Percentiles rank a stretch among this genome's conserved stretches.
Evolutionary conservation across 495 filamentous ascomycete species (phyloP).

Genomic region (Corynascus novoguineensis): DNA sequence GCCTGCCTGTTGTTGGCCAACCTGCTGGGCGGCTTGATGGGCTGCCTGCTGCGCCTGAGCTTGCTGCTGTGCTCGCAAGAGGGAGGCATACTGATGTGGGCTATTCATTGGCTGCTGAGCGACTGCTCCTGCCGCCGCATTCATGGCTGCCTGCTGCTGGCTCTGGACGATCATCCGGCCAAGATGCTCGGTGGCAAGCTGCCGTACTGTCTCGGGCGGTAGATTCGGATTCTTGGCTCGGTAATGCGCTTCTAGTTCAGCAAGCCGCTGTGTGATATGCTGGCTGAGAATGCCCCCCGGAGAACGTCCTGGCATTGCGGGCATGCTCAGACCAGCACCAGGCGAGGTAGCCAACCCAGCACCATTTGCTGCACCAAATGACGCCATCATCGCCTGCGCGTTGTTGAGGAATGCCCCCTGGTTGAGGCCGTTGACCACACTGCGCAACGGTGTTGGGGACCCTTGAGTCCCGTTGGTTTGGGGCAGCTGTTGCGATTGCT

Average conservation of each 20-base stretch:
- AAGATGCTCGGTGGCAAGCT: slow-evolving; percentile 57
- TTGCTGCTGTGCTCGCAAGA: slow-evolving; percentile 65
- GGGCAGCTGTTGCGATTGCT: slow-evolving; percentile 28
- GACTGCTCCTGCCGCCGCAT: slow-evolving; percentile 36
- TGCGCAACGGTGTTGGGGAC: slow-evolving; percentile 40
- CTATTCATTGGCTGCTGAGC: slow-evolving; percentile 28
- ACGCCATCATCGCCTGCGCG: slow-evolving; percentile 43
- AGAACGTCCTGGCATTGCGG: slow-evolving; percentile 32
- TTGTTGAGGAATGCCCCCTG: slow-evolving; percentile 41
- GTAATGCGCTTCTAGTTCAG: slow-evolving; percentile 33
- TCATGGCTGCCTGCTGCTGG: slow-evolving; percentile 36
- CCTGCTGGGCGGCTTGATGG: slow-evolving; percentile 20
- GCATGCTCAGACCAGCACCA: slow-evolving; percentile 33
- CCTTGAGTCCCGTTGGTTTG: slow-evolving; percentile 34
- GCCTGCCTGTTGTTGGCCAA: slow-evolving; percentile 21
- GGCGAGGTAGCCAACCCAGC: slow-evolving; percentile 39
- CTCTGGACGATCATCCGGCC: slow-evolving; percentile 30
- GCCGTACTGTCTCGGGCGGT: slow-evolving; percentile 53
- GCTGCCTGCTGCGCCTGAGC: slow-evolving; percentile 28
- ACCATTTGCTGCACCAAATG: slow-evolving; percentile 34
- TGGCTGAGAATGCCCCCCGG: slow-evolving; percentile 28
- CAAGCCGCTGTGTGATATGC: slow-evolving; percentile 28
- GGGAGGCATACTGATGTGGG: slow-evolving; percentile 67
- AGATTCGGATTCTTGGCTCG: slow-evolving; percentile 49
- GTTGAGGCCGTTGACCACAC: slow-evolving; percentile 50